A percentile compares a stretch with the other conserved stretches of the same genome.
Evolutionary conservation across 768 basidiomycete species (phyloP).

Genomic region (Erythrobasidium yunnanense): DNA sequence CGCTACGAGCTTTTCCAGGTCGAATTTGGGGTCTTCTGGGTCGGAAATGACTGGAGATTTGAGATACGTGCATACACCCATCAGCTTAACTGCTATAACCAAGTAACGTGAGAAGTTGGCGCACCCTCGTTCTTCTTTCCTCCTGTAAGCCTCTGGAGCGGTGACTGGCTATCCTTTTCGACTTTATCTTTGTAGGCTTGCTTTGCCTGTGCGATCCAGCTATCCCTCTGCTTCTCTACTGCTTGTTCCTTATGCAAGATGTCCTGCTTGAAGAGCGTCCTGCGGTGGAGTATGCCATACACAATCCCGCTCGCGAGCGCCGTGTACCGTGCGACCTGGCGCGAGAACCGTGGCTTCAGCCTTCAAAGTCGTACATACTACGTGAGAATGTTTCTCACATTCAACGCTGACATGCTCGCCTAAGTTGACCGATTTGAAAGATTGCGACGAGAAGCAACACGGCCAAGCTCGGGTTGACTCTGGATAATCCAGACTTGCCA

Average conservation of each 20-base stretch:
- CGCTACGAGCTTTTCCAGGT: slow-evolving; percentile 69
- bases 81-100: not conserved
- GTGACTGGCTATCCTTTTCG: slow-evolving; percentile 27
- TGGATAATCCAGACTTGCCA: no score
- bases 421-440: no score
- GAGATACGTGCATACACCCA: not conserved
- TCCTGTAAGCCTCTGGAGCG: not conserved
- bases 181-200: slow-evolving; percentile 73
- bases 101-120: not conserved
- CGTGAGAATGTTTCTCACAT: no score
- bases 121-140: not conserved
- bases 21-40: slow-evolving; percentile 89
- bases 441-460: no score
- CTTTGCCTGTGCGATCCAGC: slow-evolving; percentile 72
- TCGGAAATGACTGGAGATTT: slow-evolving; percentile 63
- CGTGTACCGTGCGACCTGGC: slow-evolving; percentile 90
- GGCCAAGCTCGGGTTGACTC: no score
- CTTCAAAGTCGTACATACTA: no score
- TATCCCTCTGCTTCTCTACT: slow-evolving; percentile 61
- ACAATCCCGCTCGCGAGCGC: slow-evolving; percentile 73
- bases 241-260: slow-evolving; percentile 65
- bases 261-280: slow-evolving; percentile 70
- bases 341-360: no score
- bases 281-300: slow-evolving; percentile 86
- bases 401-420: no score